Base-by-base conservation (phyloP, 2,329 filamentous ascomycete species). In the Penicillium expansum region DNA sequence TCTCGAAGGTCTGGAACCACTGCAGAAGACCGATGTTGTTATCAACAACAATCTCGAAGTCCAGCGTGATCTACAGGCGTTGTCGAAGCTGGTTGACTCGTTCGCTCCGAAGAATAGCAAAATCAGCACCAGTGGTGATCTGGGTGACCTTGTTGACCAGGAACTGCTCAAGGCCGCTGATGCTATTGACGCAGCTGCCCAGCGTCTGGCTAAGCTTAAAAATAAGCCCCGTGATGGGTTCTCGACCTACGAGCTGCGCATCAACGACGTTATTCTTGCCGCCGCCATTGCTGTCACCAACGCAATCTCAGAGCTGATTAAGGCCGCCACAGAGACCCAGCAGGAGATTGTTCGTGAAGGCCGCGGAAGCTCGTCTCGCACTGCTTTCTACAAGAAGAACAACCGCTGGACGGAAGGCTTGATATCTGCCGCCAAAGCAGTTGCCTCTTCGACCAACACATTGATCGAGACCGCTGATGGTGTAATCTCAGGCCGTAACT, bases 361-460 rank as follows among this genome's bases (percentile, higher is more conserved):
- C 8, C 88, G 90, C 20, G 94, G 94, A 35, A 89, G 88, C 27
- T 91, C 90, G 50, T 95, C 91, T 43, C 85, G 88, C 56, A 95
- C 92, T 2, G 92, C 92, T 24, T 99, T 99, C 76, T 99, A 99
- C 86, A 97, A 97, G 84, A 97, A 97, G 82, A 97, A 99, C 83
- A 99, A 97, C 78, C 86, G 94, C 51, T 99, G 94, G 94, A 99
- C 94, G 0, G 94, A 99, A 71, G 94, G 94, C 47, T 86, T 99
- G 59, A 97, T 99, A 71, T 96, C 91, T 37, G 94, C 94, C 0
- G 93, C 94, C 62, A 99, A 99, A 79, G 94, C 94, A 0, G 94
- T 99, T 18, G 94, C 94, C 3, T 84, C 84, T 1, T 95, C 92
- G 16, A 99, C 94, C 11, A 97, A 97, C 78, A 94, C 88, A 41